These are phyloP conservation scores for Massarina eburnea DNA, from an alignment of 2,329 filamentous ascomycete species.

Conservation along the genomic window DNA sequence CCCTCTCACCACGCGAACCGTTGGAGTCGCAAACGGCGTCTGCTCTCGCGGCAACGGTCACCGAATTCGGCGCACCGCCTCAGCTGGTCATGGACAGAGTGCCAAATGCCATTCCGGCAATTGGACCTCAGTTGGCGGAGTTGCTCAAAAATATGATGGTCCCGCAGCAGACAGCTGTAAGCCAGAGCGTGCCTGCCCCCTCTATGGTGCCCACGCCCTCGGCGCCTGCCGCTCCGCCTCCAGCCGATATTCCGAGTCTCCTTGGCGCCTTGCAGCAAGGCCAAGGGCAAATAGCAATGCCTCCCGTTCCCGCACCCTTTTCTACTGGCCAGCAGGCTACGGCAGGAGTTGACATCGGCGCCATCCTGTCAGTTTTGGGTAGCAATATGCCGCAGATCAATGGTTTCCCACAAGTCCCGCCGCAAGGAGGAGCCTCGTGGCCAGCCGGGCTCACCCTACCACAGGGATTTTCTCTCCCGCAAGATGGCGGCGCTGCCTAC, in stretches of 20 bases:
- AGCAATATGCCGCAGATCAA: conserved; percentile 8
- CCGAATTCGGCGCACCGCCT: conserved; percentile 43
- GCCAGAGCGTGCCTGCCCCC: conserved; percentile 5
- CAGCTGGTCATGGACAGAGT: conserved; percentile 25
- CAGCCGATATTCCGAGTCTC: conserved; percentile 28
- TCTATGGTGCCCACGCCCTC: conserved; percentile 3
- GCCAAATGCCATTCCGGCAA: conserved; percentile 18
- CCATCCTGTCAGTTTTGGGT: conserved; percentile 27
- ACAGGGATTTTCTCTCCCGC: conserved; percentile 17
- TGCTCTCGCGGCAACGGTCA: conserved; percentile 18
- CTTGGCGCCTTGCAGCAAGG: conserved; percentile 29
- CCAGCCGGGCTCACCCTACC: conserved; percentile 24
- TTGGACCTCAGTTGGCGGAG: conserved; percentile 6
- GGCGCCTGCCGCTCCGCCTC: conserved; percentile 14
- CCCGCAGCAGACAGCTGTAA: conserved; percentile 20
- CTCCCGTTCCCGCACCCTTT: conserved; percentile 4
- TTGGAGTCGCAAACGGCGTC: conserved; percentile 33
- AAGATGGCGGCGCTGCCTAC: conserved; percentile 14
- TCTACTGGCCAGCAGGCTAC: conserved; percentile 10
- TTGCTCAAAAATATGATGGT: conserved; percentile 27
- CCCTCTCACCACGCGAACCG: conserved; percentile 50
- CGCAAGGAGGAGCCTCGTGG: neutral
- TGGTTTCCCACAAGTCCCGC: conserved; percentile 6
- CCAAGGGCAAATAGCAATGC: conserved; percentile 15
- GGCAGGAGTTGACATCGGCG: conserved; percentile 22